Percentiles rank a stretch among this genome's conserved stretches.
phyloP scores from a whole-genome alignment of 108 stramenopile species.

The Nannochloropsis salina region DNA sequence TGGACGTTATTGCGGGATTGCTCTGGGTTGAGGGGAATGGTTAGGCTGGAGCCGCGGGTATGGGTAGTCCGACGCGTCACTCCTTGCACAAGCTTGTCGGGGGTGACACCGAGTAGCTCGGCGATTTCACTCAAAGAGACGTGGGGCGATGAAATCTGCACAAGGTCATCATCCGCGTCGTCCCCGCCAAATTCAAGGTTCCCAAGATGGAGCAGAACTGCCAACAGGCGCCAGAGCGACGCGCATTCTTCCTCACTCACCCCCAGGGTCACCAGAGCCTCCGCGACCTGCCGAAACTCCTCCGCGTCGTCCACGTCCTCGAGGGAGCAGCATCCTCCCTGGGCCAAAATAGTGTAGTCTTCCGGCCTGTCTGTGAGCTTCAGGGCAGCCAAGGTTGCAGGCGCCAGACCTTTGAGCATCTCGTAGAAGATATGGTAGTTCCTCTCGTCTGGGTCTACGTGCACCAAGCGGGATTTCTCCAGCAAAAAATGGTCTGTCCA shows the following conservation, averaged over 20 bases:
- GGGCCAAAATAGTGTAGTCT: slow-evolving; percentile 36
- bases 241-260: slow-evolving; percentile 34
- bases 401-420: slow-evolving; percentile 60
- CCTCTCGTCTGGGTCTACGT: slow-evolving; percentile 67
- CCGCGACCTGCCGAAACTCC: slow-evolving; percentile 71
- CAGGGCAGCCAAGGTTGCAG: slow-evolving; percentile 11
- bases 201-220: slow-evolving; percentile 54
- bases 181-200: slow-evolving; percentile 41
- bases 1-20: slow-evolving; percentile 51
- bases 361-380: neutral
- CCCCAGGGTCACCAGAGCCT: slow-evolving; percentile 50
- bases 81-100: slow-evolving; percentile 30
- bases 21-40: slow-evolving; percentile 46
- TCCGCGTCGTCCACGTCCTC: slow-evolving; percentile 65
- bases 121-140: slow-evolving; percentile 44
- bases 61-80: slow-evolving; percentile 21
- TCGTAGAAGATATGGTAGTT: slow-evolving; percentile 96
- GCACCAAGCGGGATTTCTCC: slow-evolving; percentile 84
- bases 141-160: slow-evolving; percentile 30
- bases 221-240: slow-evolving; percentile 47
- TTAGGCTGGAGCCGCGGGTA: slow-evolving; percentile 39
- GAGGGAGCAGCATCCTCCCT: slow-evolving; percentile 32
- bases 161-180: neutral
- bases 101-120: slow-evolving; percentile 37
- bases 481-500: slow-evolving; percentile 71